These are phyloP conservation scores for Euphorbia schlechtendalii DNA, from an alignment of 441 rosid genomes.

Conservation along the genomic window DNA sequence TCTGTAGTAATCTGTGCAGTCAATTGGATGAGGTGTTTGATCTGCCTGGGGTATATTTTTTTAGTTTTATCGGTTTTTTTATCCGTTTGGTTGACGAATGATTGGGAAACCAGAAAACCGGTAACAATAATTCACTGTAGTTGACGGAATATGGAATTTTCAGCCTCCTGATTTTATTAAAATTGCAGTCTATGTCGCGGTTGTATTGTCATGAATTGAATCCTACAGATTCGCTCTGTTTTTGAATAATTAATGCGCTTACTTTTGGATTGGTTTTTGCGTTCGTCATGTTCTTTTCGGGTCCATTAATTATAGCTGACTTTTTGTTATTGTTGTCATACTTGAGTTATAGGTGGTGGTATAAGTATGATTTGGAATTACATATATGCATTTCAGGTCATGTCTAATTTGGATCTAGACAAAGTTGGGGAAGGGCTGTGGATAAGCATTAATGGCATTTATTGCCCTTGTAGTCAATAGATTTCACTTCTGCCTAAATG, in stretches of 20 bases:
- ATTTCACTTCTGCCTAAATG: neutral
- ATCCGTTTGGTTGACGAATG: neutral
- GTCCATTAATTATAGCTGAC: neutral
- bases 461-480: neutral
- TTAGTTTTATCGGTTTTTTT: neutral
- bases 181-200: neutral
- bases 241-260: neutral
- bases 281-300: neutral
- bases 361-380: neutral
- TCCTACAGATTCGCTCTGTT: neutral
- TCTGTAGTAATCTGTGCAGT: neutral
- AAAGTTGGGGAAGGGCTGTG: neutral
- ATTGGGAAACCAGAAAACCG: neutral
- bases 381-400: neutral
- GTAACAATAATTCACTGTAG: neutral
- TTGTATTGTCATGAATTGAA: neutral
- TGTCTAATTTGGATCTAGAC: neutral
- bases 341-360: neutral
- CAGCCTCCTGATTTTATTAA: neutral
- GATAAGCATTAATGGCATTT: slow-evolving; percentile 16
- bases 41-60: neutral
- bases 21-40: neutral
- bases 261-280: neutral
- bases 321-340: neutral
- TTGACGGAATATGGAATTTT: slow-evolving; percentile 1